phyloP scores from a whole-genome alignment of 129 eudicot genomes.

The Daucus carota region DNA sequence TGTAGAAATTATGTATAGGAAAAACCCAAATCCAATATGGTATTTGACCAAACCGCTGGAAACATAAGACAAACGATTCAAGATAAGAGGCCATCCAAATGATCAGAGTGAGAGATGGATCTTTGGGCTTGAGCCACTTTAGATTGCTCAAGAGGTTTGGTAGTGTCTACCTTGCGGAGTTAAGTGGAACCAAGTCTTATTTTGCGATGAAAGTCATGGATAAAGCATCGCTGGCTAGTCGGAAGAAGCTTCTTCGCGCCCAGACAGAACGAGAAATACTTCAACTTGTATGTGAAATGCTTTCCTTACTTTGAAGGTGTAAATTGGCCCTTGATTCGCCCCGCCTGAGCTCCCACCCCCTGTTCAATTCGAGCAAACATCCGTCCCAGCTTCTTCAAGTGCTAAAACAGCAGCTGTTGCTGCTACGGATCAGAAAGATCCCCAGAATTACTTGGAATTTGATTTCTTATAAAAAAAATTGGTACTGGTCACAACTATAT shows the following conservation, averaged over 20 bases:
- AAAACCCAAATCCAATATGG: too few species aligned
- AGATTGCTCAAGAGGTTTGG: constrained; percentile 37
- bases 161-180: constrained; percentile 37
- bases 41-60: too few species aligned
- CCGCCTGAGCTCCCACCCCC: constrained; percentile 41
- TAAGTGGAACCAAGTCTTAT: constrained; percentile 31
- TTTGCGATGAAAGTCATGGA: constrained; percentile 47
- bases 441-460: constrained; percentile 30
- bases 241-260: constrained; percentile 37
- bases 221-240: constrained; percentile 27
- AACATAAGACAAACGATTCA: constrained; percentile 31
- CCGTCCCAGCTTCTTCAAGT: constrained; percentile 18
- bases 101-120: constrained; percentile 28
- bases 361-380: constrained; percentile 16
- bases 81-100: constrained; percentile 43
- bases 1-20: too few species aligned
- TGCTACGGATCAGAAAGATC: constrained; percentile 16
- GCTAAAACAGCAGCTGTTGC: constrained; percentile 11
- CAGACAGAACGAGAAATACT: constrained; percentile 40
- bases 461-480: constrained; percentile 28
- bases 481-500: background rate
- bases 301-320: constrained; percentile 42
- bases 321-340: constrained; percentile 39
- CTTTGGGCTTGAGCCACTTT: constrained; percentile 36
- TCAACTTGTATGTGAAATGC: constrained; percentile 19